Evolutionary conservation across 2,329 filamentous ascomycete genomes (phyloP).

Genomic region (Aureobasidium sp.): DNA sequence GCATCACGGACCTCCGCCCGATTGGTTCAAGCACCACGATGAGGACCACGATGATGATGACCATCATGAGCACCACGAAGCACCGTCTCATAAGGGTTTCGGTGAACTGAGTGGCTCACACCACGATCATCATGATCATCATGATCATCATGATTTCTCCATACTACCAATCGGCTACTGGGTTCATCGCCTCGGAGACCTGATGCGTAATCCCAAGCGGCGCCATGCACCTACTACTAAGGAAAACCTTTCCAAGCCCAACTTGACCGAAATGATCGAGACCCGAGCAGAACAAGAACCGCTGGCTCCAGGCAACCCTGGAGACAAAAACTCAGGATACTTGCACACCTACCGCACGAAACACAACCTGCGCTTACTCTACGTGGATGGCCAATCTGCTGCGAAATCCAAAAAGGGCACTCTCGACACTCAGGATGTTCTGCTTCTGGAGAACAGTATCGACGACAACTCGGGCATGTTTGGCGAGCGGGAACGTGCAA

Average conservation of each 20-base stretch:
- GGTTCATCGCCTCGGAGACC: neutral
- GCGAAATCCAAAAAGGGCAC: conserved; percentile 60
- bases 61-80: neutral
- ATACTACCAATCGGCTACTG: neutral
- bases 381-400: conserved; percentile 64
- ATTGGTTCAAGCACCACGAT: neutral
- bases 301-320: neutral
- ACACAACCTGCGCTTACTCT: conserved; percentile 54
- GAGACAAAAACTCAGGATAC: conserved; percentile 41
- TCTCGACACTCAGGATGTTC: conserved; percentile 58
- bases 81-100: neutral
- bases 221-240: neutral
- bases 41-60: neutral
- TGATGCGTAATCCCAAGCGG: conserved; percentile 1
- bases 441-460: conserved; percentile 39
- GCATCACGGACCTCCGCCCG: neutral
- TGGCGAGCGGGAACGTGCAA: conserved; percentile 48
- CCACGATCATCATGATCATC: neutral
- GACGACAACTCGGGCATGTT: conserved; percentile 23
- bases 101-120: neutral
- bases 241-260: too few species aligned
- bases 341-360: conserved; percentile 60
- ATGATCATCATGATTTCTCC: neutral
- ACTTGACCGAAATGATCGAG: neutral
- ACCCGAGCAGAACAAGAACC: neutral